These are phyloP conservation scores for Galerina marginata DNA, from an alignment of 768 basidiomycete species.

Conservation along the genomic window DNA sequence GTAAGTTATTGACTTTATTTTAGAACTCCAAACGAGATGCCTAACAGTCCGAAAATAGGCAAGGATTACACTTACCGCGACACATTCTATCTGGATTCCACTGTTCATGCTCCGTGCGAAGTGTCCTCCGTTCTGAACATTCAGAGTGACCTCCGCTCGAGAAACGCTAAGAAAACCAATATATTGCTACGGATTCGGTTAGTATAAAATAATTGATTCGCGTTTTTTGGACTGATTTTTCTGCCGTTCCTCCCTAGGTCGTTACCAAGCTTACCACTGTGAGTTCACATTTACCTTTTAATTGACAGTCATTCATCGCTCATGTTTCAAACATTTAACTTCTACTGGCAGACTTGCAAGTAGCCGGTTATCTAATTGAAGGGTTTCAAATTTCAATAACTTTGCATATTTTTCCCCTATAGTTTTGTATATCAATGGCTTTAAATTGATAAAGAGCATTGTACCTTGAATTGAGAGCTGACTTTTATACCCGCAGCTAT, in stretches of 20 bases:
- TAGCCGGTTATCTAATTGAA: no score
- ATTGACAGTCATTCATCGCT: no score
- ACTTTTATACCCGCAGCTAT: no score
- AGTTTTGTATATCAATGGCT: no score
- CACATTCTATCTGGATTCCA: slow-evolving; percentile 29
- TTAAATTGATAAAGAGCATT: no score
- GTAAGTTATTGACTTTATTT: no score
- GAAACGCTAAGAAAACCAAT: slow-evolving; percentile 26
- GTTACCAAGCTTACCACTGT: slow-evolving; percentile 18
- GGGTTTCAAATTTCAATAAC: no score
- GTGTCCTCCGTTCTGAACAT: slow-evolving; percentile 28
- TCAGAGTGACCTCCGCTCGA: slow-evolving; percentile 27
- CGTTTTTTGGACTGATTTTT: not conserved
- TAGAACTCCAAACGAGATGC: not conserved
- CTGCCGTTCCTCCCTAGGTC: slow-evolving; percentile 8
- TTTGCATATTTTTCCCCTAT: no score
- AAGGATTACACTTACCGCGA: slow-evolving; percentile 30
- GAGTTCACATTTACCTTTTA: not conserved
- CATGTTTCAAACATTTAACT: no score
- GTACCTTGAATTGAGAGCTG: no score
- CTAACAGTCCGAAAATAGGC: slow-evolving; percentile 8
- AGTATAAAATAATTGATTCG: not conserved
- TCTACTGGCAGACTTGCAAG: no score
- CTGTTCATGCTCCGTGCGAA: slow-evolving; percentile 28
- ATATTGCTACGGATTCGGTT: slow-evolving; percentile 30